phyloP scores from a whole-genome alignment of 2,329 filamentous ascomycete species.

The Fusarium anguioides region DNA sequence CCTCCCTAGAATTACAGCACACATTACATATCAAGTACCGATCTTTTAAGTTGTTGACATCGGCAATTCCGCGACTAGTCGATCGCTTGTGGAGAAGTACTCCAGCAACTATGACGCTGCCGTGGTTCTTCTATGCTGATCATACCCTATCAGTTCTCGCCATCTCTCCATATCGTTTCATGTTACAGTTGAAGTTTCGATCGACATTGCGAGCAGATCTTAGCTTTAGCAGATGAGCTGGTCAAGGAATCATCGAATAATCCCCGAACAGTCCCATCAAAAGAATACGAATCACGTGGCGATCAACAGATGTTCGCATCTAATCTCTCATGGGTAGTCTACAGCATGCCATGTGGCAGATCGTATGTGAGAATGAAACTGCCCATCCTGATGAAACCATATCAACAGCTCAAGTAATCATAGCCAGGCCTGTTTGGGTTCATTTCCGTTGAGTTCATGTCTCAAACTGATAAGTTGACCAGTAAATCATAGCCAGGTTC shows the following conservation, averaged over 20 bases:
- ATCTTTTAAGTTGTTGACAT: constrained; percentile 3
- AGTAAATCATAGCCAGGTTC: not conserved
- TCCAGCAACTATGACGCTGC: constrained; percentile 17
- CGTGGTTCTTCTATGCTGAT: constrained; percentile 12
- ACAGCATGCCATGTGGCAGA: not conserved
- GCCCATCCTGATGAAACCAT: not conserved
- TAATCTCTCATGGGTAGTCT: too few relatives aligned
- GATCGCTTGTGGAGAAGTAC: constrained; percentile 26
- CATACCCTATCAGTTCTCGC: constrained; percentile 1
- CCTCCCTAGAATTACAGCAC: too few relatives aligned
- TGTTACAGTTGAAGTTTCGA: constrained; percentile 11
- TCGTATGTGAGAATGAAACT: too few relatives aligned
- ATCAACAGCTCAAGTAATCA: not conserved
- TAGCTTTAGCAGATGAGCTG: not conserved
- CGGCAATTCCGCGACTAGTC: constrained; percentile 34
- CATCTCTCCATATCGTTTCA: constrained; percentile 16
- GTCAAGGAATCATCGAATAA: not conserved
- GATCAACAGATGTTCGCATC: not conserved
- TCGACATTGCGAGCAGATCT: constrained; percentile 14
- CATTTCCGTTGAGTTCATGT: not conserved
- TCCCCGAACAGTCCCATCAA: not conserved
- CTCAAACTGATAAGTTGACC: not conserved
- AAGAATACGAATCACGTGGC: not conserved
- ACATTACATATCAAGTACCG: not conserved
- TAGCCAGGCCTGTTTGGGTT: too few relatives aligned